These are phyloP conservation scores for Aureobasidium leucospermi DNA, from an alignment of 2,329 filamentous ascomycete genomes.

Conservation along the genomic window DNA sequence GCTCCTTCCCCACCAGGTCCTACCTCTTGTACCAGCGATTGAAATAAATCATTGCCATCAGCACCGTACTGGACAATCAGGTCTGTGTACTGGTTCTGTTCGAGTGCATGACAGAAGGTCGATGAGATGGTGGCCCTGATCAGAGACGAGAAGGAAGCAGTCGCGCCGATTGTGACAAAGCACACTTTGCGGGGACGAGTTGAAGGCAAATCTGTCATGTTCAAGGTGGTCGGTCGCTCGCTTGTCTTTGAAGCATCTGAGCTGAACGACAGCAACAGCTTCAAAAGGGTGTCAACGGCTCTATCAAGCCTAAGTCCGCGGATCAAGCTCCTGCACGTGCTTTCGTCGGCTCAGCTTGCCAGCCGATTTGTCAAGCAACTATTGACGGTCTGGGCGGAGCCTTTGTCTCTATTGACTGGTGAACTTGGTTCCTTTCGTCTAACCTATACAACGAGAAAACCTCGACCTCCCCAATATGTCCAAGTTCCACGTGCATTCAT, in stretches of 20 bases:
- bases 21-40: slow-evolving; percentile 15
- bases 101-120: slow-evolving; percentile 56
- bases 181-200: slow-evolving; percentile 42
- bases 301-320: background rate
- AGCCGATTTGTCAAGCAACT: background rate
- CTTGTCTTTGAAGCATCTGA: background rate
- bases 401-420: background rate
- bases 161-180: slow-evolving; percentile 89
- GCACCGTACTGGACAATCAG: slow-evolving; percentile 76
- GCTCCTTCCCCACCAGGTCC: slow-evolving; percentile 14
- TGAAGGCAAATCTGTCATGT: background rate
- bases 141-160: slow-evolving; percentile 70
- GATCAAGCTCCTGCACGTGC: background rate
- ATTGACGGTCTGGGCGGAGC: slow-evolving; percentile 1
- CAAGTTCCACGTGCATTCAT: background rate
- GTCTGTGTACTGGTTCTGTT: slow-evolving; percentile 56
- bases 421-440: background rate
- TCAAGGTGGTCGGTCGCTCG: background rate
- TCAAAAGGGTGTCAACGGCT: background rate
- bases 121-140: slow-evolving; percentile 57
- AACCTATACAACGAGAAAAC: slow-evolving; percentile 11
- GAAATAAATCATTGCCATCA: slow-evolving; percentile 51
- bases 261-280: background rate
- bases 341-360: background rate
- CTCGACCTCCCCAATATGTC: background rate